Percentiles rank a stretch among this genome's conserved stretches.
These are phyloP conservation scores for Cyclotella sp. DNA, from an alignment of 108 stramenopile species.

Conservation along the genomic window DNA sequence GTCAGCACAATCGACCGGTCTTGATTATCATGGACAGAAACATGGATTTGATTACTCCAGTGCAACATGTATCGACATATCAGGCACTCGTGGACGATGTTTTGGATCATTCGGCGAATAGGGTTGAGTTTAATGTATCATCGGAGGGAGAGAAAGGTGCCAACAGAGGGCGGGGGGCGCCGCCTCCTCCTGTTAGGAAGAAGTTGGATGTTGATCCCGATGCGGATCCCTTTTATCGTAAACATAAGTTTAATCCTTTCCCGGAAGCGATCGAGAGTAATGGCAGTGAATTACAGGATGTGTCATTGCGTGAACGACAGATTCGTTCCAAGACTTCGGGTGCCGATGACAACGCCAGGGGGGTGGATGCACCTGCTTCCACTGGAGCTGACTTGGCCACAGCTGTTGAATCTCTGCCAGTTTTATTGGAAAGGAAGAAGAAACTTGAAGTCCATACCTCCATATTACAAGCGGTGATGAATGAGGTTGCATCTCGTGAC, in stretches of 20 bases:
- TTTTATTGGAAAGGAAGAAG: constrained; percentile 94
- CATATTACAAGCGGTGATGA: constrained; percentile 97
- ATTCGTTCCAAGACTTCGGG: constrained; percentile 78
- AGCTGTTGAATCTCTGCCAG: constrained; percentile 95
- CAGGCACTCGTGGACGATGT: constrained; percentile 97
- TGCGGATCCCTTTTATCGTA: constrained; percentile 82
- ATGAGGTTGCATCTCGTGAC: constrained; percentile 94
- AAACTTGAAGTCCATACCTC: constrained; percentile 96
- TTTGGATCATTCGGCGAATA: constrained; percentile 87
- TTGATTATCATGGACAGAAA: constrained; percentile 96
- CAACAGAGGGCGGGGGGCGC: constrained; percentile 24
- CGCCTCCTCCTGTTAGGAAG: constrained; percentile 69
- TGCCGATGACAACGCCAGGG: constrained; percentile 35
- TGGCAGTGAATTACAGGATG: constrained; percentile 92
- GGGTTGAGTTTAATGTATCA: constrained; percentile 85
- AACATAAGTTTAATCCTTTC: constrained; percentile 94
- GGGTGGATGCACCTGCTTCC: constrained; percentile 77
- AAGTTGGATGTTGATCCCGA: constrained; percentile 96
- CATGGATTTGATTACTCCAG: constrained; percentile 90
- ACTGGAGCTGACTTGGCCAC: constrained; percentile 73
- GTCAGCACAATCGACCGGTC: constrained; percentile 78
- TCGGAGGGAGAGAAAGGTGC: constrained; percentile 27
- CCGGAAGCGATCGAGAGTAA: constrained; percentile 98
- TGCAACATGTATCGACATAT: constrained; percentile 95
- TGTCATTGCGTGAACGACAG: constrained; percentile 77